A percentile compares a stretch with the other conserved stretches of the same genome.
Conservation (phyloP, 2,329 filamentous ascomycete species). For the Xylaria sp. region DNA sequence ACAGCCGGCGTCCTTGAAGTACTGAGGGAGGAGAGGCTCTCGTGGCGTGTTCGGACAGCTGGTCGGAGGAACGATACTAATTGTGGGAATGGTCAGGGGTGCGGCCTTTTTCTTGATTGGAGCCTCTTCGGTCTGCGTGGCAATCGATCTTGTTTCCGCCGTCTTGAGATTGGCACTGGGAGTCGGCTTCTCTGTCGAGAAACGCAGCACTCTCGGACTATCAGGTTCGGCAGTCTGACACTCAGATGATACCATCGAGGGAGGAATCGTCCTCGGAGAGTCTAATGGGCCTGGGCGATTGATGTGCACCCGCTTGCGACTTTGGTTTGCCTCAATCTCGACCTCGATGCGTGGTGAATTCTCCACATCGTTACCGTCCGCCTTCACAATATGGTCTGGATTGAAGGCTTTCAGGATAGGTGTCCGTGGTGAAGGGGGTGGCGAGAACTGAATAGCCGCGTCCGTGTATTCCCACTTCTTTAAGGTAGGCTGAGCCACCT, state of each 20-base stretch:
- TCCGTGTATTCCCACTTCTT: constrained; percentile 35
- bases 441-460: constrained; percentile 72
- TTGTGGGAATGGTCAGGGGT: constrained; percentile 65
- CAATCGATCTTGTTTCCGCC: constrained; percentile 46
- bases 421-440: constrained; percentile 65
- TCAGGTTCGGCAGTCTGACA: constrained; percentile 59
- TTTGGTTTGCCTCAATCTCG: constrained; percentile 68
- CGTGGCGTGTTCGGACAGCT: constrained; percentile 77
- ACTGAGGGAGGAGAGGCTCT: constrained; percentile 69
- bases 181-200: constrained; percentile 40
- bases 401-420: constrained; percentile 37
- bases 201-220: constrained; percentile 60
- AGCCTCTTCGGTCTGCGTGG: constrained; percentile 56
- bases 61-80: constrained; percentile 82
- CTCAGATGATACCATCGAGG: constrained; percentile 58
- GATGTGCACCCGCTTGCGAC: constrained; percentile 61
- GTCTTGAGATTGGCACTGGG: constrained; percentile 28
- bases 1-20: constrained; percentile 74
- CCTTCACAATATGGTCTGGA: constrained; percentile 38
- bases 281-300: constrained; percentile 48
- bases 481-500: constrained; percentile 36
- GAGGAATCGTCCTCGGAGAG: constrained; percentile 33
- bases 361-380: constrained; percentile 41
- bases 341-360: constrained; percentile 42
- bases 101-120: constrained; percentile 24